Evolutionary conservation across 1,284 basidiomycete genomes (phyloP), one percentile per base, ranked within the genome.

Genomic region (Cutaneotrichosporon dermatis): DNA sequence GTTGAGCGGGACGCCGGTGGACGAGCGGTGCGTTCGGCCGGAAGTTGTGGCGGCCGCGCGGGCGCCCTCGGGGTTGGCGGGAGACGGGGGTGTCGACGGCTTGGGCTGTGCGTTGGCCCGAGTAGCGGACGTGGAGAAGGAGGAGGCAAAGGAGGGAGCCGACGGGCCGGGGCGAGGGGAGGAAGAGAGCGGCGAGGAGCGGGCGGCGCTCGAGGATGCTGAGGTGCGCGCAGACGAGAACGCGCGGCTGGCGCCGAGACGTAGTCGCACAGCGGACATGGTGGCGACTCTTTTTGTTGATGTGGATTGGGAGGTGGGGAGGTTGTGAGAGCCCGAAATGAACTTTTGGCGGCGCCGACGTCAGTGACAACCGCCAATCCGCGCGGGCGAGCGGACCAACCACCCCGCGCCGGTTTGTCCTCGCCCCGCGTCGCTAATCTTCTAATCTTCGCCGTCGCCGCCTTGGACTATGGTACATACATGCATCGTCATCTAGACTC

Each of bases 1-100:
- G 52, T 63, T 67, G 58, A 54, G 58, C 44, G 65, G 48, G 39
- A 61, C n/a, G 48, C 63, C 52, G n/a, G 61, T 37, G 7, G 9
- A 9, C 9, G 55, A 54, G 55, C 60, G 58, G 39, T 51, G 50
- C 11, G 50, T 41, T 9, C 39, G 15, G 3, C 50, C 50, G 15
- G 37, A 37, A 5, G 37, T 39, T 9, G 50, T 51, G 16, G 50
- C 50, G 11, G 41, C 50, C 9, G 9, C 39, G 39, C 50, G 37
- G 37, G 50, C 50, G 39, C 16, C 5, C 2, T 39, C 50, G 4
- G 55, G 43, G 55, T 12, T 39, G 35, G 42, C 33, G 36, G 46
- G 13, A 8, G 49, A 43, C 39, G 39, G 61, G 11, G 40, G 11
- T 4, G 40, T 5, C 25, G 16, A n/a, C 25, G 51, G 41, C 35